These are phyloP conservation scores for Globisporangium irregulare DNA, from an alignment of 352 stramenopile species.

Conservation along the genomic window DNA sequence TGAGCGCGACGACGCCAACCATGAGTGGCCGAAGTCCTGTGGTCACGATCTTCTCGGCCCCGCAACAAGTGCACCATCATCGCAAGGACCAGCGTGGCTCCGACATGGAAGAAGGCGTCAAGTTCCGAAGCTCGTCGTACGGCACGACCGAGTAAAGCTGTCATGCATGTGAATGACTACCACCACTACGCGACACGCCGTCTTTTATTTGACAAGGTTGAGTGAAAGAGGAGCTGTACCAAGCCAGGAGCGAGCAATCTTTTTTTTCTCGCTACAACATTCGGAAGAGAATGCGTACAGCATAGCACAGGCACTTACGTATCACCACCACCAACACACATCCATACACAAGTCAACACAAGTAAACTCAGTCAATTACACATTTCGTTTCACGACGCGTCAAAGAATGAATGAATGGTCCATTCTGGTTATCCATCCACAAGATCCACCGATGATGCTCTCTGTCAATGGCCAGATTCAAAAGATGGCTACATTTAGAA, in stretches of 20 bases:
- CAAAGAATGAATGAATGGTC: not conserved
- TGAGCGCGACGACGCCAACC: constrained; percentile 55
- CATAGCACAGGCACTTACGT: not conserved
- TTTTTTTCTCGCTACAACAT: not conserved
- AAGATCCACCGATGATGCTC: not conserved
- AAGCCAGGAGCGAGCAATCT: not conserved
- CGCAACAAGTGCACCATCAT: constrained; percentile 45
- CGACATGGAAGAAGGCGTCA: constrained; percentile 18
- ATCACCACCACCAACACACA: not conserved
- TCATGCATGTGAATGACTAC: not conserved
- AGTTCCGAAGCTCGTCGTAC: constrained; percentile 20
- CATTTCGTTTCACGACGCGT: not conserved
- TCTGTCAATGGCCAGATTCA: not conserved
- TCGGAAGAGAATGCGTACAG: not conserved
- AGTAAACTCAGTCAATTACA: not conserved
- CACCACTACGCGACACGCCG: not conserved
- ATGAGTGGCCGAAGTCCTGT: constrained; percentile 58
- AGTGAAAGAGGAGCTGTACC: not conserved
- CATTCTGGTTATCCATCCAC: not conserved
- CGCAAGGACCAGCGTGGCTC: constrained; percentile 17
- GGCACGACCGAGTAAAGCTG: constrained; percentile 14
- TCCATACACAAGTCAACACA: not conserved
- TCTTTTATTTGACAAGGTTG: not conserved
- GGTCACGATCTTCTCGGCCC: constrained; percentile 54
- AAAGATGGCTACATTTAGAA: constrained; percentile 6